phyloP scores from a whole-genome alignment of 257 asterid genomes.

The Gentiana macrophylla region DNA sequence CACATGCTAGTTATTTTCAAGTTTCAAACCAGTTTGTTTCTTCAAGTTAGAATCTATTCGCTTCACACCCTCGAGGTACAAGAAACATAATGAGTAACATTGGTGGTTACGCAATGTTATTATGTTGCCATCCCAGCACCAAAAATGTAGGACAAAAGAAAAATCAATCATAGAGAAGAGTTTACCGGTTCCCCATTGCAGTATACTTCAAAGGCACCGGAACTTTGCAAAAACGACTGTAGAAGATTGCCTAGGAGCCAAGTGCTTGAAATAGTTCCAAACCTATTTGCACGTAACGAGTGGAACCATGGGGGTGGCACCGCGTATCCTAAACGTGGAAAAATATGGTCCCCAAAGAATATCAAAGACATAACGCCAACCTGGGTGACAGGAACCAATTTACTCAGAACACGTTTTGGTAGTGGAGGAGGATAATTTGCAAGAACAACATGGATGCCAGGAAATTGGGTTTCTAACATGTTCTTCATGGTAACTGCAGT shows the following conservation, averaged over 20 bases:
- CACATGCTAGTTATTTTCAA: too few relatives aligned
- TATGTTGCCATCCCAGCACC: too few relatives aligned
- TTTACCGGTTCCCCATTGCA: conserved; percentile 79
- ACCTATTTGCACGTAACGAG: conserved; percentile 67
- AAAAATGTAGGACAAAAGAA: neutral
- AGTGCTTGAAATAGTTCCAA: conserved; percentile 83
- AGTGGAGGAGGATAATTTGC: conserved; percentile 91
- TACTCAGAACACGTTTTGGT: conserved; percentile 80
- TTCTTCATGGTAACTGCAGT: conserved; percentile 89
- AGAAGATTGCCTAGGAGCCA: conserved; percentile 86
- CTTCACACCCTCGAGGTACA: neutral
- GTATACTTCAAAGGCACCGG: conserved; percentile 88
- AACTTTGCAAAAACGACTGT: conserved; percentile 76
- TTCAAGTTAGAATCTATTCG: too few relatives aligned
- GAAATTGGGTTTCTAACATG: conserved; percentile 81
- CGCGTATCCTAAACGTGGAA: conserved; percentile 64
- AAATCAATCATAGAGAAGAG: conserved; percentile 2
- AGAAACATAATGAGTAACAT: neutral
- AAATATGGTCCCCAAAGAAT: conserved; percentile 80
- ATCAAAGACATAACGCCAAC: conserved; percentile 70
- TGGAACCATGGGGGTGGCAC: conserved; percentile 87
- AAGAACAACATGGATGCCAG: conserved; percentile 73
- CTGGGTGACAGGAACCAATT: conserved; percentile 71
- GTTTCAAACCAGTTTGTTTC: too few relatives aligned
- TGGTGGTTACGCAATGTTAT: neutral